phyloP scores from a whole-genome alignment of 495 filamentous ascomycete species.

The Penicillium nucicola region DNA sequence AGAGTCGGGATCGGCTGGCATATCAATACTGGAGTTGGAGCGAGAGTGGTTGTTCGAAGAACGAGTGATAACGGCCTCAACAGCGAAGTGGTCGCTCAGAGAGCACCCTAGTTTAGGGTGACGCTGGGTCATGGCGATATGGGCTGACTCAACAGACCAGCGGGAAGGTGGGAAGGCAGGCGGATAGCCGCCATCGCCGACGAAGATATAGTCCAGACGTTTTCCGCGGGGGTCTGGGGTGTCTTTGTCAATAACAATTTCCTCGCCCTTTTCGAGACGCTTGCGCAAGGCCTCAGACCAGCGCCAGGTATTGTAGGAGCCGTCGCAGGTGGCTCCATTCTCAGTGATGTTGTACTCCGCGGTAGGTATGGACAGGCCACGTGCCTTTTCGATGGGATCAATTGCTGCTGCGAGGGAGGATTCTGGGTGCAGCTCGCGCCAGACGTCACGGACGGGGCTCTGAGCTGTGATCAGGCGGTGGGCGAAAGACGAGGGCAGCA shows the following conservation, averaged over 20 bases:
- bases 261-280: conserved; percentile 55
- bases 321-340: conserved; percentile 87
- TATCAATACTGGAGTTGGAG: neutral
- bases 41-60: neutral
- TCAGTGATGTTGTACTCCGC: conserved; percentile 71
- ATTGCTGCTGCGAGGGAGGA: conserved; percentile 69
- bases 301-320: conserved; percentile 85
- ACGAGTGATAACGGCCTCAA: conserved; percentile 48
- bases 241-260: conserved; percentile 52
- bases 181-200: conserved; percentile 44
- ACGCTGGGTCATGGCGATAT: conserved; percentile 76
- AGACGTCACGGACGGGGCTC: conserved; percentile 75
- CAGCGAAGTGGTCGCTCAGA: conserved; percentile 89
- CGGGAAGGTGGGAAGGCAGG: conserved; percentile 28
- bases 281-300: conserved; percentile 69
- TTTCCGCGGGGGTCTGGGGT: conserved; percentile 70
- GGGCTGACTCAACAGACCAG: conserved; percentile 66
- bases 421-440: conserved; percentile 76
- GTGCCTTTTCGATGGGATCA: conserved; percentile 56
- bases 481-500: conserved; percentile 83
- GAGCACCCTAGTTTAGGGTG: conserved; percentile 82
- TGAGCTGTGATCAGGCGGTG: conserved; percentile 78
- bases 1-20: neutral
- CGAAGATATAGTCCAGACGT: conserved; percentile 93
- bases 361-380: conserved; percentile 54